Percentiles rank a stretch among this genome's conserved stretches.
Evolutionary conservation across 306 rosid genomes (phyloP).

Genomic region (Chamaecrista fasciculata): DNA sequence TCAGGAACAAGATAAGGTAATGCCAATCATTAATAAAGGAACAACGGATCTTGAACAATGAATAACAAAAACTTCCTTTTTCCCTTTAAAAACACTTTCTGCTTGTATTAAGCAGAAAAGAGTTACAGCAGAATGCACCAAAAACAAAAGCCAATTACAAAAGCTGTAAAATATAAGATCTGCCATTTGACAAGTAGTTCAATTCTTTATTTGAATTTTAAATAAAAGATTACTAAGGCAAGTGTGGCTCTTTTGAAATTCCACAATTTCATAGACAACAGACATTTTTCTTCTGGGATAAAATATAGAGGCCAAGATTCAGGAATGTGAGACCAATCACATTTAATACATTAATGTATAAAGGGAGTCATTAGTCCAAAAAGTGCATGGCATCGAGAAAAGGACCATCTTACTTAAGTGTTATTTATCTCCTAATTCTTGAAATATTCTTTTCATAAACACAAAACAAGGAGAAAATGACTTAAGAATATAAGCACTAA

Average conservation of each 20-base stretch:
- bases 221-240: no score
- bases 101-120: neutral
- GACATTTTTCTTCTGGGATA: neutral
- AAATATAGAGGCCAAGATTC: neutral
- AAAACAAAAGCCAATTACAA: neutral
- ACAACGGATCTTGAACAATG: neutral
- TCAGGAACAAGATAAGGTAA: neutral
- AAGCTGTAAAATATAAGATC: neutral
- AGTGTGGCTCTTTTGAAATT: neutral
- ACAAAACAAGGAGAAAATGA: neutral
- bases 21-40: slow-evolving; percentile 13
- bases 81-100: neutral
- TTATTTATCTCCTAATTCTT: neutral
- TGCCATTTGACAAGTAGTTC: neutral
- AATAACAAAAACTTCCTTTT: neutral
- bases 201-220: no score
- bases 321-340: neutral
- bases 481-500: neutral
- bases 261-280: neutral
- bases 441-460: neutral
- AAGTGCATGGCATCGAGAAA: neutral
- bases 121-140: neutral
- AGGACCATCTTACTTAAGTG: neutral
- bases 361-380: neutral
- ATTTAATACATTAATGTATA: neutral